phyloP scores from a whole-genome alignment of 768 basidiomycete species.

The Pholiota conissans region DNA sequence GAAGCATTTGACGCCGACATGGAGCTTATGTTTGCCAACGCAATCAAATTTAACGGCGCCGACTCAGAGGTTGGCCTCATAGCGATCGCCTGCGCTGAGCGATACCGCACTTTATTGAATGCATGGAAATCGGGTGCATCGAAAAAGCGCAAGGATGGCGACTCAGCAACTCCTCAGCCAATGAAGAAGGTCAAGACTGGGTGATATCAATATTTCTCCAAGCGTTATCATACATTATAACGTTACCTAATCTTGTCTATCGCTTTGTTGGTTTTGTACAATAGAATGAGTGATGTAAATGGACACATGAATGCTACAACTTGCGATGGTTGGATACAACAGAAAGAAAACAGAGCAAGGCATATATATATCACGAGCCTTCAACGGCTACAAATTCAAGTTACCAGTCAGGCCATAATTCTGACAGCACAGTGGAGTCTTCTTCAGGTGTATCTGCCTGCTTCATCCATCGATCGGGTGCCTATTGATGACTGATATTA shows the following conservation, averaged over 20 bases:
- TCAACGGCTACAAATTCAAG: not conserved
- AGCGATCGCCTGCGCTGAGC: constrained; percentile 49
- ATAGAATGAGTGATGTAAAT: constrained; percentile 21
- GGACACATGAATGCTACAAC: not conserved
- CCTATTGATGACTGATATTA: too few species aligned
- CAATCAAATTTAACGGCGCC: constrained; percentile 83
- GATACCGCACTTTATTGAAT: constrained; percentile 53
- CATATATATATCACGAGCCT: too few species aligned
- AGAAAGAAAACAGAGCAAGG: not conserved
- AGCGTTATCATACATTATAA: constrained; percentile 13
- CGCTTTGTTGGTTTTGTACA: constrained; percentile 23
- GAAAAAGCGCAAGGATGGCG: constrained; percentile 79
- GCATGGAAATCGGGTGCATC: constrained; percentile 44
- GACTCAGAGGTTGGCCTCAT: constrained; percentile 78
- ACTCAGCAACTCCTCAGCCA: constrained; percentile 62
- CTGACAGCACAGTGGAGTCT: constrained; percentile 54
- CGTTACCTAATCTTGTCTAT: constrained; percentile 13
- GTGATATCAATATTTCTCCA: constrained; percentile 23
- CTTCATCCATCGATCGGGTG: constrained; percentile 93
- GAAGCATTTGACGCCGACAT: constrained; percentile 85
- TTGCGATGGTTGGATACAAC: constrained; percentile 17
- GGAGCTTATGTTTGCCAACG: constrained; percentile 86
- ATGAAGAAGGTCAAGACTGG: constrained; percentile 67
- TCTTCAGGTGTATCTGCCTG: constrained; percentile 78
- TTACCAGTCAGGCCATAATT: constrained; percentile 69